Conservation (phyloP, 495 filamentous ascomycete species). For the Tuber melanosporum region DNA sequence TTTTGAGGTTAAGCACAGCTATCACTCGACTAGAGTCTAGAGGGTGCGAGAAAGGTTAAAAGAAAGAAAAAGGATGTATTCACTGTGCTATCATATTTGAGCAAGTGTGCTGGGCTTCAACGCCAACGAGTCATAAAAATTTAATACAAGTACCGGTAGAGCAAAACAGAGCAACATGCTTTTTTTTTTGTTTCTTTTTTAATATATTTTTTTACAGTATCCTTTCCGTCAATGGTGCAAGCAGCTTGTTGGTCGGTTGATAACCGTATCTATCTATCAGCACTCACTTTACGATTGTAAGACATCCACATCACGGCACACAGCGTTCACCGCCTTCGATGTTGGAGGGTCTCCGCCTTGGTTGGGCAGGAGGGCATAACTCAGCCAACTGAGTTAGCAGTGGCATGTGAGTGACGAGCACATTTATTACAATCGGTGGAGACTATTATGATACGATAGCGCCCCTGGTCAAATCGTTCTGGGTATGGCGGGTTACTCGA, state of each 20-base stretch:
- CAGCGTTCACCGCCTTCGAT: background rate
- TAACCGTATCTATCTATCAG: background rate
- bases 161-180: background rate
- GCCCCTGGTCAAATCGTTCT: conserved; percentile 18
- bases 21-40: background rate
- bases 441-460: background rate
- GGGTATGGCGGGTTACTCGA: conserved; percentile 20
- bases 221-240: background rate
- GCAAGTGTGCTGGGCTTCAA: background rate
- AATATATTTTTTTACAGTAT: too few species aligned
- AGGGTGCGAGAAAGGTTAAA: background rate
- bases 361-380: background rate
- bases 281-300: background rate
- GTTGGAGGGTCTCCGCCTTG: background rate
- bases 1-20: background rate
- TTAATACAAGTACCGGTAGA: background rate
- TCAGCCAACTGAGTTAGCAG: background rate
- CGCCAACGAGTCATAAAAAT: background rate
- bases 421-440: conserved; percentile 12
- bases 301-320: background rate
- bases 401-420: conserved; percentile 31
- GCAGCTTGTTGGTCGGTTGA: background rate
- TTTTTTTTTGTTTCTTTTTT: background rate
- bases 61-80: background rate
- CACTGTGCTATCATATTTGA: background rate